Conservation (phyloP, 2,329 filamentous ascomycete genomes). For the Colletotrichum eleusines region DNA sequence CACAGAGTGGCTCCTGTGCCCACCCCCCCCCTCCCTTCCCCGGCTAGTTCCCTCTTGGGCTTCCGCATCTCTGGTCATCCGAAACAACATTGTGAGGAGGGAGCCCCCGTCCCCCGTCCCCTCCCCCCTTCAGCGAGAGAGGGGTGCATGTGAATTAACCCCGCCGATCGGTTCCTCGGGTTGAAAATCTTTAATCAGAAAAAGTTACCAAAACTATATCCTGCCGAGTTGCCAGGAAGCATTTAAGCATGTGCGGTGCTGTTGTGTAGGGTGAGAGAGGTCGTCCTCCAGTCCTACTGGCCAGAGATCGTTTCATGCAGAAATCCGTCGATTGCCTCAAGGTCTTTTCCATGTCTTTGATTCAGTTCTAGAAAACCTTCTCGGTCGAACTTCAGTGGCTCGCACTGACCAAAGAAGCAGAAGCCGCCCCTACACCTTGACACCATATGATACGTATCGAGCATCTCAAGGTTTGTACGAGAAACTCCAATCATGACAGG, state of each 20-base stretch:
- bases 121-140: constrained; percentile 13
- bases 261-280: neutral
- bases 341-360: neutral
- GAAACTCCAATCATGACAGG: neutral
- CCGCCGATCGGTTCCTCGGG: constrained; percentile 26
- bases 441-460: neutral
- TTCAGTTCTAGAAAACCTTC: neutral
- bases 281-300: neutral
- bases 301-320: neutral
- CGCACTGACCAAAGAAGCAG: neutral
- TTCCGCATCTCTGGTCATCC: constrained; percentile 12
- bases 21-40: neutral
- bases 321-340: neutral
- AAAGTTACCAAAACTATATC: neutral
- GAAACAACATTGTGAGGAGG: constrained; percentile 16
- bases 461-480: neutral
- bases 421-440: neutral
- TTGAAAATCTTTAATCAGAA: neutral
- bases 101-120: constrained; percentile 24
- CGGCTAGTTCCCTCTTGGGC: constrained; percentile 7
- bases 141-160: constrained; percentile 8
- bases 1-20: neutral
- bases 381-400: neutral
- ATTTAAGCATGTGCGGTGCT: neutral
- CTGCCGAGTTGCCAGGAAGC: neutral